These are phyloP conservation scores for Cardamine resedifolia DNA, from an alignment of 345 rosid species.

Conservation along the genomic window DNA sequence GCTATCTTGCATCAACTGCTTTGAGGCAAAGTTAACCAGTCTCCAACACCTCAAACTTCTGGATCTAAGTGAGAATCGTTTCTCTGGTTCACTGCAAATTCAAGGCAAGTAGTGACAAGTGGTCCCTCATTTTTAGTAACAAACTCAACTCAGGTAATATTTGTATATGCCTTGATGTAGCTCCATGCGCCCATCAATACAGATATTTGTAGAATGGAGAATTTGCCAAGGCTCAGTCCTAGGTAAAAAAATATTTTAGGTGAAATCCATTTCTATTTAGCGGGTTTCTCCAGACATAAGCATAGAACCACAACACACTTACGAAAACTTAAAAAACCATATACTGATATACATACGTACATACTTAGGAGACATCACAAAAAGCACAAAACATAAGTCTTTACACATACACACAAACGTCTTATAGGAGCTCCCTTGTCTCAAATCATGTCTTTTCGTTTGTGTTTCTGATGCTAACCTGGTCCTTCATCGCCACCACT, in stretches of 20 bases:
- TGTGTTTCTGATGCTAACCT: conserved; percentile 21
- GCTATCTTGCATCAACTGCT: neutral
- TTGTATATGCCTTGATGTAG: neutral
- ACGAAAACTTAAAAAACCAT: neutral
- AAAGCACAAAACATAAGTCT: conserved; percentile 2
- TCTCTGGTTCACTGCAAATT: neutral
- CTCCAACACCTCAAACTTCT: neutral
- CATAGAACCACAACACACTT: conserved; percentile 1
- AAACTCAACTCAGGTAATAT: neutral
- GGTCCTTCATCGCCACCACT: conserved; percentile 30
- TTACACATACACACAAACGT: neutral
- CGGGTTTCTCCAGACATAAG: conserved; percentile 5
- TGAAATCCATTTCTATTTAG: neutral
- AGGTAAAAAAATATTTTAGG: neutral
- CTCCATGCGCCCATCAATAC: neutral
- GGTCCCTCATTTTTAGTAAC: neutral
- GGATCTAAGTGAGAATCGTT: neutral
- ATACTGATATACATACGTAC: neutral
- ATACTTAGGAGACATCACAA: neutral
- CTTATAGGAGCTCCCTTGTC: conserved; percentile 20
- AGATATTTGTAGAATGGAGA: neutral
- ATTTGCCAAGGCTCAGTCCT: neutral
- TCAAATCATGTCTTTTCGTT: neutral
- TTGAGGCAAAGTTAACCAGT: neutral
- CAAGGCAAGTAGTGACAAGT: neutral